Evolutionary conservation across 2,329 filamentous ascomycete genomes (phyloP), one percentile per base, ranked within the genome.

Genomic region (Cucurbitaria berberidis): DNA sequence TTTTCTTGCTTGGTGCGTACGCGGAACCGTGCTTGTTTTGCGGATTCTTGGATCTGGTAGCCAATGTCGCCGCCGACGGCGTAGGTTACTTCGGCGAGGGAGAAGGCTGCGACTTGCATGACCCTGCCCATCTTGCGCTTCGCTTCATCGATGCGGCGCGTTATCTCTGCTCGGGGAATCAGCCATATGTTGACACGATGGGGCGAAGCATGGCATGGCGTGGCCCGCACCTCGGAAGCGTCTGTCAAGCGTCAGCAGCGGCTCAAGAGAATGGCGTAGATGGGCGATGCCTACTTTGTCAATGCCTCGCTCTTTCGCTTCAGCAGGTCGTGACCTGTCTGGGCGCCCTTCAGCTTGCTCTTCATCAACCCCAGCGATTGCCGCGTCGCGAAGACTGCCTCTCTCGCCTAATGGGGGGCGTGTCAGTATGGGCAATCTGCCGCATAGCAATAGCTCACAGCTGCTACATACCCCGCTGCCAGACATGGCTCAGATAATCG

Each of bases 121-220:
- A 99, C 95, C 29, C 93, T 86, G 52, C 95, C 95, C 93, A 99
- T 99, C 82, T 99, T 99, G 68, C 93, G 90, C 79, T 99, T 99
- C 36, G 95, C 95, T 77, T 99, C 95, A 80, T 99, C 93, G 77
- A 99, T 99, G 72, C 95, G 89, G 75, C 88, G 87, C 44, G 95
- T 97, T 70, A 99, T 99, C 70, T 99, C 95, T 76, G 56, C 45
- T 57, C 19, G 39, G 29, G 16, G 63, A 67, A 60, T 71, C 62
- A 70, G 67, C 55, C 63, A 56, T 53, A 62, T 35, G 47, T 44
- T 44, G 46, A 35, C 18, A 27, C 22, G 29, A 30, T 48, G 39
- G 40, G 52, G 40, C 45, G 7, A 40, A 26, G 24, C 11, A 54
- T 45, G 58, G 57, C 59, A 49, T 44, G 32, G 59, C n/a, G n/a